Base-by-base conservation (phyloP, 108 stramenopile species). In the Epipyxis sp. region DNA sequence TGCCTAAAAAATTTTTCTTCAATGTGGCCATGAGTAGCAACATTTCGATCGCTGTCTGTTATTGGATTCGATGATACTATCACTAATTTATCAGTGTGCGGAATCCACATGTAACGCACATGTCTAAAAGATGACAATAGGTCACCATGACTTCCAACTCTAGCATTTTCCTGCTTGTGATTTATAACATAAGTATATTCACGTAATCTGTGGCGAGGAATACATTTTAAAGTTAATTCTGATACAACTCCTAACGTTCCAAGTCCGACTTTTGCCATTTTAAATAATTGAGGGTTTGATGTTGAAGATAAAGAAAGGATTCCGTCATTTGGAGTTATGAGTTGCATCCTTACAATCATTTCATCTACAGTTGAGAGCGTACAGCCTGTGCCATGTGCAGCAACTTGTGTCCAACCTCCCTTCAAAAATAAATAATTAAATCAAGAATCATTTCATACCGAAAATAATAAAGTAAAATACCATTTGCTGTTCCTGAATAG, bases 41-140 rank as follows among this genome's bases (percentile, higher is more conserved):
- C 69, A 30, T 72, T 20, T 25, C 27, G 43, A n/a, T 71, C 1
- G 83, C 44, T 82, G 32, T 78, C 72, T 59, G 57, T 81, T 62
- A 71, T 89, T 3, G 90, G 90, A 83, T 97, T 95, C 80, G 93
- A 95, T 29, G 92, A 91, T 40, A 99, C 96, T 20, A 96, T 94
- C 2, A 97, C 94, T 0, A 97, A 95, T 2, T 89, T 82, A 76
- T 97, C 96, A 30, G 91, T 91, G 80, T 95, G 93, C 1, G 98
- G 98, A 69, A 99, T 92, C 98, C 98, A 99, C 98, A 99, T 99
- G 90, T 95, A 97, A 45, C 98, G 81, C 65, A 95, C 86, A 83
- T 99, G 98, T 78, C 93, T 91, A 79, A 97, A 91, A 25, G 88
- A 61, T 58, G 43, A 45, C 1, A 88, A 80, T 10, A 79, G 83